Percentiles rank a stretch among this genome's conserved stretches.
These are phyloP conservation scores for Alternaria tenuissima DNA, from an alignment of 2,329 filamentous ascomycete species.

Conservation along the genomic window DNA sequence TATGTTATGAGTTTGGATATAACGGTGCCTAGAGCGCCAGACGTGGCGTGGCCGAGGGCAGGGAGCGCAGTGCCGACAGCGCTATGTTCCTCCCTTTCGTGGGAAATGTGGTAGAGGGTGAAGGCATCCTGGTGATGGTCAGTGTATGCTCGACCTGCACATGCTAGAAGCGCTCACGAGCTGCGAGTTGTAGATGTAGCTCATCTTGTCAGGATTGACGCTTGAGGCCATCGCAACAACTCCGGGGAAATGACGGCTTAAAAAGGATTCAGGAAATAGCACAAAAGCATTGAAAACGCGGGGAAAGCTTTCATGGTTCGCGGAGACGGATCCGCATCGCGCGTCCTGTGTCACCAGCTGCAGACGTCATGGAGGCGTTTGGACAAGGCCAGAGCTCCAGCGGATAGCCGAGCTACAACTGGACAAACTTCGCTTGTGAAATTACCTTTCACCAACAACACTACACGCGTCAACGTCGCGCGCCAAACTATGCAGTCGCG, in stretches of 20 bases:
- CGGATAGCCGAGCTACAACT: constrained; percentile 26
- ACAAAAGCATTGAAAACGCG: constrained; percentile 24
- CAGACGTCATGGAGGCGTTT: constrained; percentile 35
- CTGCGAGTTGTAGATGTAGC: constrained; percentile 55
- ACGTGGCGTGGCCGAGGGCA: constrained; percentile 81
- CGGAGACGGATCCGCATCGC: constrained; percentile 32
- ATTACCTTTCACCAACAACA: constrained; percentile 3
- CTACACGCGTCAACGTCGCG: background rate
- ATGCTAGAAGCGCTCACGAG: constrained; percentile 42
- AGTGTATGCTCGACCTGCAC: constrained; percentile 1
- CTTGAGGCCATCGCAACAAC: constrained; percentile 13
- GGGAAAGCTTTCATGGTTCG: constrained; percentile 28
- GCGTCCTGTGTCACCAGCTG: constrained; percentile 20
- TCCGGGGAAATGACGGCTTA: constrained; percentile 1
- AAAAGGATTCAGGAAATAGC: constrained; percentile 1
- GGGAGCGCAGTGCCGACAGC: constrained; percentile 64
- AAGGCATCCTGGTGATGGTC: constrained; percentile 49
- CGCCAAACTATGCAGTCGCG: background rate
- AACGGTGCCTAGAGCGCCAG: constrained; percentile 79
- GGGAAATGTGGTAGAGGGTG: constrained; percentile 52
- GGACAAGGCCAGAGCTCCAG: constrained; percentile 21
- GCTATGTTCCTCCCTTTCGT: constrained; percentile 46
- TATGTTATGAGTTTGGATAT: constrained; percentile 82
- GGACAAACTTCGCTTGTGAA: constrained; percentile 28
- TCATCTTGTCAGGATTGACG: constrained; percentile 28